A percentile compares a stretch with the other conserved stretches of the same genome.
Conservation (phyloP, 2,329 filamentous ascomycete species). For the Trichoderma koningii region DNA sequence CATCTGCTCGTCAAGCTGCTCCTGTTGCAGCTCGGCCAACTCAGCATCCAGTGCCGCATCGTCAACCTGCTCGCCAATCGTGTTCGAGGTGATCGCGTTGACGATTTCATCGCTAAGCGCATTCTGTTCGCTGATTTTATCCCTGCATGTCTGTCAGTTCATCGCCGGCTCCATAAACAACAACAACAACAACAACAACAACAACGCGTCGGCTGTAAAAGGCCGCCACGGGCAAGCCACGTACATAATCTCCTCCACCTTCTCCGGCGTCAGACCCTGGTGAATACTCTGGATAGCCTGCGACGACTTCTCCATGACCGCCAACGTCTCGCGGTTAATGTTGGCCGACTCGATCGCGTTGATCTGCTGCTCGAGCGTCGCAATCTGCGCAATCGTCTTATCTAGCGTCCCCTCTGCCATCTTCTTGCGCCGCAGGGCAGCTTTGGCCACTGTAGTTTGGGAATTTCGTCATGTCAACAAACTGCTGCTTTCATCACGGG, state of each 20-base stretch:
- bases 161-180: not conserved
- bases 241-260: conserved; percentile 94
- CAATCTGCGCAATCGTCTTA: conserved; percentile 86
- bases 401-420: conserved; percentile 87
- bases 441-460: conserved; percentile 71
- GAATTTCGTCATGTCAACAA: conserved; percentile 32
- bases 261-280: conserved; percentile 84
- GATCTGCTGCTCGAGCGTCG: conserved; percentile 91
- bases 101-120: conserved; percentile 91
- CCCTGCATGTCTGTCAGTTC: conserved; percentile 59
- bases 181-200: not conserved
- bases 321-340: conserved; percentile 95
- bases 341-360: conserved; percentile 97
- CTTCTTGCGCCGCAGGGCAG: conserved; percentile 92
- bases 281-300: conserved; percentile 93
- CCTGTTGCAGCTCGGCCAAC: conserved; percentile 84
- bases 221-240: conserved; percentile 39
- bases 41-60: conserved; percentile 85
- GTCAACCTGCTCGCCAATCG: conserved; percentile 70
- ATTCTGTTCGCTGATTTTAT: conserved; percentile 87
- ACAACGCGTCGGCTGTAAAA: not conserved
- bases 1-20: conserved; percentile 92
- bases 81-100: conserved; percentile 75
- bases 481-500: conserved; percentile 7
- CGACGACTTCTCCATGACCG: conserved; percentile 89